Conservation (phyloP, 2,329 filamentous ascomycete species). For the Pseudogymnoascus sp. region DNA sequence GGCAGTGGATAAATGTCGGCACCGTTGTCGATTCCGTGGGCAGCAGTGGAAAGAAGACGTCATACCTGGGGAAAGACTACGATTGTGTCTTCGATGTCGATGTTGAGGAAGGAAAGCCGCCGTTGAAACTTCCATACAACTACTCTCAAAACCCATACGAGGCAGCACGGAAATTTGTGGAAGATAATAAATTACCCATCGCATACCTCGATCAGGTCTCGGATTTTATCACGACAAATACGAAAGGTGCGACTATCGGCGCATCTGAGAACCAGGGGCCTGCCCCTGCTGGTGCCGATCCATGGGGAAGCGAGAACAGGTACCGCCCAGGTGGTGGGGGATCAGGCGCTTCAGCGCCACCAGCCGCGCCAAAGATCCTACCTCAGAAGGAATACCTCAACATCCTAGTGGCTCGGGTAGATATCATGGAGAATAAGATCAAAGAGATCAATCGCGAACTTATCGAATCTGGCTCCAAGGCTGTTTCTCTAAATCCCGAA, state of each 20-base stretch:
- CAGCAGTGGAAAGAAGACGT: conserved; percentile 69
- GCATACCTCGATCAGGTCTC: conserved; percentile 86
- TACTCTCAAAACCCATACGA: conserved; percentile 88
- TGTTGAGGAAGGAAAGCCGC: conserved; percentile 87
- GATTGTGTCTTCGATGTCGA: conserved; percentile 97
- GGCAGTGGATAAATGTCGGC: conserved; percentile 81
- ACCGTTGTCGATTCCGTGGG: conserved; percentile 86
- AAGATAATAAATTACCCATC: conserved; percentile 79
- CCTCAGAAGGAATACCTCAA: conserved; percentile 74
- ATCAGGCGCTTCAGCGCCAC: conserved; percentile 29
- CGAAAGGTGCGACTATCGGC: conserved; percentile 76
- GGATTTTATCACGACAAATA: conserved; percentile 86
- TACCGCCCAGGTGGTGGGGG: conserved; percentile 69
- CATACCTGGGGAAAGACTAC: conserved; percentile 78
- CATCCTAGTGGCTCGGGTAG: conserved; percentile 65
- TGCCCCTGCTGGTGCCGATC: conserved; percentile 50
- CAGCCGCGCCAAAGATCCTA: conserved; percentile 48
- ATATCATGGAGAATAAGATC: conserved; percentile 68
- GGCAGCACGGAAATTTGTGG: conserved; percentile 81
- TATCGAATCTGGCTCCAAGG: conserved; percentile 62
- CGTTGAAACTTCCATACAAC: conserved; percentile 91
- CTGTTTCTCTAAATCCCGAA: conserved; percentile 61
- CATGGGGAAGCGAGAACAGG: conserved; percentile 68
- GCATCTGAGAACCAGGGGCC: conserved; percentile 38
- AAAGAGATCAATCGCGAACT: conserved; percentile 66